Base-by-base conservation (phyloP, 768 basidiomycete genomes). In the Mycena albidolilacea region DNA sequence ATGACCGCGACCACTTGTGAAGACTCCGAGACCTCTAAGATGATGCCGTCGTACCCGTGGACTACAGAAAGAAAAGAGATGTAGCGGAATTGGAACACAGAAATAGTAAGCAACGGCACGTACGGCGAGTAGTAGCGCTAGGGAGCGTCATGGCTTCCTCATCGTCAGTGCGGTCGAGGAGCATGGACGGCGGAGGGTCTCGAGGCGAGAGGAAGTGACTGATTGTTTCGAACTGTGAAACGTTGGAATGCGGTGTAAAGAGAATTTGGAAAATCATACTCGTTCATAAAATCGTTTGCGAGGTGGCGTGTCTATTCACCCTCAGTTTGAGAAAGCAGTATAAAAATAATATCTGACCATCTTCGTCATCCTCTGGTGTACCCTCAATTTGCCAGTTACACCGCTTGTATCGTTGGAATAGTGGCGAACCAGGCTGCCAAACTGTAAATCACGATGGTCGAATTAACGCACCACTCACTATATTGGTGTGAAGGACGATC, bases 301-400 rank as follows among this genome's bases (percentile, higher is more conserved):
- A 4, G 93, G 93, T 9, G 93, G 93, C 3, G 91, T 89, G 79
- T 94, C 93, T 95, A 67, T 15, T 9, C 41, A 9, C 46, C 61
- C 30, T 48, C 21, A 67, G 61, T 43, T n/a, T 48, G 64, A 52
- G 68, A 63, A 55, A 64, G 17, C 64, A 30, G 67, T 39, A 10
- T 67, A 58, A 41, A n/a, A 3, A 62, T 38, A 30, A 3, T 43
- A 50, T 76, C 79, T 74, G 72, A 93, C 94, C 92, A 79, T 95
- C 93, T 84, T 95, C 93, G 69, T 95, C 93, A 68, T 94, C 94
- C 81, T 95, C 94, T 35, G 93, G 93, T 63, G 82, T 84, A 5
- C 92, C 92, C 79, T 94, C 92, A 46, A 98, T 88, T 78, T 93
- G 91, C 96, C 96, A 98, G 52, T 92, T 93, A 81, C 96, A 97